Conservation (phyloP, 1,139 yeast genomes). For the Scheffersomyces cryptocercus region DNA sequence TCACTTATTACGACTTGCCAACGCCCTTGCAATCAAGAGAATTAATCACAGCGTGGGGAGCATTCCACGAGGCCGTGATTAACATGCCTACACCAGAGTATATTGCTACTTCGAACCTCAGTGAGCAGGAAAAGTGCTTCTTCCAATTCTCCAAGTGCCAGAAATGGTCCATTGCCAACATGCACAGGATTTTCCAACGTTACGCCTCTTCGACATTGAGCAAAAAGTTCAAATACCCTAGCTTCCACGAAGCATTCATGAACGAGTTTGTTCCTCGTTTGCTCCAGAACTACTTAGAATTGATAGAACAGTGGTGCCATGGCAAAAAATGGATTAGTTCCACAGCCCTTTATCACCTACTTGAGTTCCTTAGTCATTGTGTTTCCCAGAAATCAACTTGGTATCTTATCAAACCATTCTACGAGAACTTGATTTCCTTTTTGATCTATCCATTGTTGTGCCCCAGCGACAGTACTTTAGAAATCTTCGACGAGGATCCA, state of each 20-base stretch:
- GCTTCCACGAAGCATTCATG: constrained; percentile 49
- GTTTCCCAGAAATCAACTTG: constrained; percentile 70
- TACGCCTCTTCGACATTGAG: constrained; percentile 60
- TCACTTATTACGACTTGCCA: constrained; percentile 80
- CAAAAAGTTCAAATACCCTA: constrained; percentile 51
- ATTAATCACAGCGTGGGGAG: constrained; percentile 69
- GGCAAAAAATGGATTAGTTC: constrained; percentile 68
- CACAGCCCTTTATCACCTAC: constrained; percentile 64
- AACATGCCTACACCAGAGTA: constrained; percentile 59
- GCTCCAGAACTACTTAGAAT: constrained; percentile 59
- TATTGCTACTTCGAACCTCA: constrained; percentile 19
- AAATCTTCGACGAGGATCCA: constrained; percentile 84
- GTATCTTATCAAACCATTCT: constrained; percentile 69
- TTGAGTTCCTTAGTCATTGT: constrained; percentile 71
- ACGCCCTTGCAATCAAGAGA: constrained; percentile 60
- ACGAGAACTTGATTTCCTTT: constrained; percentile 63
- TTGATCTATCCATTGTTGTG: constrained; percentile 78
- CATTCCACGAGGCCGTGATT: constrained; percentile 70
- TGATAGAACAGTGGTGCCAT: constrained; percentile 74
- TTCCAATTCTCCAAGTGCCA: constrained; percentile 63
- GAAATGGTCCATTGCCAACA: constrained; percentile 87
- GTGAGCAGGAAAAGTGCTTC: constrained; percentile 38
- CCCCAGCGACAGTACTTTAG: constrained; percentile 70
- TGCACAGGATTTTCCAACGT: constrained; percentile 71
- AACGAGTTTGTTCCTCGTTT: constrained; percentile 73